Evolutionary conservation across 768 basidiomycete species (phyloP), one percentile per base, ranked within the genome.

Genomic region (Tulasnella sp.): DNA sequence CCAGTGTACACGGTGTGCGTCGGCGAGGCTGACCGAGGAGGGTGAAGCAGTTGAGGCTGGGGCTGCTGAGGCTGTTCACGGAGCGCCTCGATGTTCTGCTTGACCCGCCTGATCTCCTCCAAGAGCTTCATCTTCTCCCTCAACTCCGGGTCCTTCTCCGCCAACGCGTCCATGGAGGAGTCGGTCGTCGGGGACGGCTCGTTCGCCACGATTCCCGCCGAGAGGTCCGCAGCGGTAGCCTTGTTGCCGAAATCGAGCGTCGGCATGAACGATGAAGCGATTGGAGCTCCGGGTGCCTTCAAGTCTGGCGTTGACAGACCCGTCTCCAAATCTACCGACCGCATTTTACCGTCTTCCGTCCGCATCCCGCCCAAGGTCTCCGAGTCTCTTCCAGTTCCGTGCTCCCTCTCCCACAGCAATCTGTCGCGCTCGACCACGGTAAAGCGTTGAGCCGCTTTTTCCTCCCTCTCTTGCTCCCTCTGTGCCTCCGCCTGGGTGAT

Each of bases 321-420:
- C 44, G 44, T 31, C 72, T 74, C 78, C 31, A 79, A 19, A 48
- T 71, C 68, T n/a, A 48, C 44, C 19, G 68, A 58, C n/a, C 71
- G 39, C 36, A 58, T 38, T 46, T 71, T 79, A 31, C 68, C 78
- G 56, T 44, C 40, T 38, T 34, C 27, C 39, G 44, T 39, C 24
- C 72, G 31, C 40, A 4, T 38, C 12, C 78, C 78, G 27, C 36
- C 79, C 74, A 80, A 40, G 12, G 80, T 62, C 44, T 36, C 80
- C 48, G 72, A 56, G 42, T 77, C 56, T 27, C 79, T 74, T 19
- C 87, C 90, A 58, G 89, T 87, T 6, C 93, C 92, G 83, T 98
- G 95, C 73, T 94, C 92, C 82, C 88, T 91, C 84, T 97, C 96
- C 97, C 97, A 98, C 79, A 92, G 91, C 52, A 89, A 89, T 76